A percentile compares a stretch with the other conserved stretches of the same genome.
phyloP scores from a whole-genome alignment of 192 early-diverging fungal species.

The Coemansia pectinata region DNA sequence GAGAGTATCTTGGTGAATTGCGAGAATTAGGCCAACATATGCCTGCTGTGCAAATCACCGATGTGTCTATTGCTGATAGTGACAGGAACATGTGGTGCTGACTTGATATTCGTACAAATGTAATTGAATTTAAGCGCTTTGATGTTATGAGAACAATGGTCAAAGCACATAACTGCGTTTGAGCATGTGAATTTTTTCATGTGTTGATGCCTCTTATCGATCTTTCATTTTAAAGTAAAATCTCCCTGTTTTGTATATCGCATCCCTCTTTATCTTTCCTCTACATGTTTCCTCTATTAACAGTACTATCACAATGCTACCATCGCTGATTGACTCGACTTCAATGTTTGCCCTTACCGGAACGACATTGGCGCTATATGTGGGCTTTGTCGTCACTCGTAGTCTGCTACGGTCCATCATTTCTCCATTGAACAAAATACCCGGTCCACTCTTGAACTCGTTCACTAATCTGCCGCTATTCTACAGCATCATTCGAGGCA shows the following conservation, averaged over 20 bases:
- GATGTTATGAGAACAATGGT: no score
- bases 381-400: not conserved
- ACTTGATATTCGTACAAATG: not conserved
- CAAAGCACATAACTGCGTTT: not conserved
- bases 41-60: not conserved
- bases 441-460: constrained; percentile 27
- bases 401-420: not conserved
- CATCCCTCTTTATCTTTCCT: not conserved
- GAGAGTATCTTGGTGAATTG: constrained; percentile 13
- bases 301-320: not conserved
- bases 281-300: not conserved
- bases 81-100: not conserved
- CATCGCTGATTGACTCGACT: not conserved
- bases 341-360: not conserved
- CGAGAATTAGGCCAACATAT: not conserved
- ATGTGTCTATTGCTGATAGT: not conserved
- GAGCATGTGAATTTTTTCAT: not conserved
- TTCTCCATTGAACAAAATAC: constrained; percentile 24
- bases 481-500: constrained; percentile 20
- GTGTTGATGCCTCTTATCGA: not conserved
- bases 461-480: constrained; percentile 31
- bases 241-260: not conserved
- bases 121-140: not conserved
- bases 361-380: not conserved
- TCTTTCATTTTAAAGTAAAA: not conserved